Base-by-base conservation (phyloP, 441 rosid species). In the Erodium moschatum region DNA sequence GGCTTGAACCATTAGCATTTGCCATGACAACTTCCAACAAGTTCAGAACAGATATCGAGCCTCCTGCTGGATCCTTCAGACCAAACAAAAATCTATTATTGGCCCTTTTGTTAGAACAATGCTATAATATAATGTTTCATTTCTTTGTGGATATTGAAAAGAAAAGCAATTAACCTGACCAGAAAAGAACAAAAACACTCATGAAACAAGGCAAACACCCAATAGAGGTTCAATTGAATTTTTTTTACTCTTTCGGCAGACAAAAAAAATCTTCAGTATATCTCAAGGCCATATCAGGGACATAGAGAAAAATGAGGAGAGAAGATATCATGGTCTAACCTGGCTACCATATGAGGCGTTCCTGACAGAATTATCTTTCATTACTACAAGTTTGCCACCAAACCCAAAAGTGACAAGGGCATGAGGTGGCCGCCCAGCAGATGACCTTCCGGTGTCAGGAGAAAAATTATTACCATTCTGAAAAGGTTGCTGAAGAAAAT, bases 381-480 rank as follows among this genome's bases (percentile, higher is more conserved):
- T 85, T 21, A 95, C 85, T 71, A 92, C 65, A 67, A 95, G 86
- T 77, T 89, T 95, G 66, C 99, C 99, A 50, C 99, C 98, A 84
- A 95, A 95, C 48, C 98, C 99, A 82, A 95, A 90, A 71, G 82
- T 76, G 76, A 90, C 89, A 77, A 92, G 81, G 19, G 95, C 89
- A 84, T 92, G 97, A 35, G 96, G 85, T 71, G 98, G 99, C 72
- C 99, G 97, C 58, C 96, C 95, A 76, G 88, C 96, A 70, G 97
- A 80, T 66, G 96, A 87, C 80, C 87, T 85, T 70, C 85, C 91
- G 0, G 67, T 33, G 76, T 66, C 73, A 54, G 86, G 77, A 65
- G 63, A 58, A 82, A 84, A 84, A 74, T 78, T 84, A 76, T 83
- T 84, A 76, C 72, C 80, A 68, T 76, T 75, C 76, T 81, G 88